Percentiles rank a stretch among this genome's conserved stretches.
Evolutionary conservation across 2,329 filamentous ascomycete species (phyloP).

Genomic region (Cytospora schulzeri): DNA sequence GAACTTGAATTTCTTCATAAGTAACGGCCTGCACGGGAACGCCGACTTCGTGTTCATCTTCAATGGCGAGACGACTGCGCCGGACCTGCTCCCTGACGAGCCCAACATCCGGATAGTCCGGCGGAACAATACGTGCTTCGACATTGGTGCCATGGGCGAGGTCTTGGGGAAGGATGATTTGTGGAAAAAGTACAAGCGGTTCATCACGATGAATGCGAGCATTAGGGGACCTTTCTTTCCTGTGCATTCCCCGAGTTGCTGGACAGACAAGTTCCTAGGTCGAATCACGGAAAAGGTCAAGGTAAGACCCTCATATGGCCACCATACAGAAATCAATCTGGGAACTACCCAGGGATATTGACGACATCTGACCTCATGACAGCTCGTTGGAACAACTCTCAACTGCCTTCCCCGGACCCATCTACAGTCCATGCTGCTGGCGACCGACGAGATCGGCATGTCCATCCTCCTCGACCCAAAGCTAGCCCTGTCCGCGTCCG

Average conservation of each 20-base stretch:
- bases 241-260: constrained; percentile 36
- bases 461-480: constrained; percentile 36
- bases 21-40: constrained; percentile 37
- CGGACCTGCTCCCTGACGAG: constrained; percentile 30
- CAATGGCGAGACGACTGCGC: constrained; percentile 36
- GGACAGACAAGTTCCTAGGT: constrained; percentile 37
- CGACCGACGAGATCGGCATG: constrained; percentile 39
- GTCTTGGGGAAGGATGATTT: constrained; percentile 35
- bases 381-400: constrained; percentile 41
- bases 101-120: constrained; percentile 36
- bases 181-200: constrained; percentile 38
- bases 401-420: constrained; percentile 38
- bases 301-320: constrained; percentile 28
- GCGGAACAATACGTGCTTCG: constrained; percentile 36
- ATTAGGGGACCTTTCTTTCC: constrained; percentile 40
- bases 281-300: constrained; percentile 37
- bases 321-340: not conserved
- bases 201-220: constrained; percentile 38
- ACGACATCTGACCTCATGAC: not conserved
- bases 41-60: constrained; percentile 43
- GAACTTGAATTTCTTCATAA: constrained; percentile 39
- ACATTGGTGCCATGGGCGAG: constrained; percentile 38
- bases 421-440: constrained; percentile 40
- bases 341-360: not conserved
- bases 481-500: constrained; percentile 27